Conservation (phyloP, 208 protist species). For the Tritrichomonas musculus region DNA sequence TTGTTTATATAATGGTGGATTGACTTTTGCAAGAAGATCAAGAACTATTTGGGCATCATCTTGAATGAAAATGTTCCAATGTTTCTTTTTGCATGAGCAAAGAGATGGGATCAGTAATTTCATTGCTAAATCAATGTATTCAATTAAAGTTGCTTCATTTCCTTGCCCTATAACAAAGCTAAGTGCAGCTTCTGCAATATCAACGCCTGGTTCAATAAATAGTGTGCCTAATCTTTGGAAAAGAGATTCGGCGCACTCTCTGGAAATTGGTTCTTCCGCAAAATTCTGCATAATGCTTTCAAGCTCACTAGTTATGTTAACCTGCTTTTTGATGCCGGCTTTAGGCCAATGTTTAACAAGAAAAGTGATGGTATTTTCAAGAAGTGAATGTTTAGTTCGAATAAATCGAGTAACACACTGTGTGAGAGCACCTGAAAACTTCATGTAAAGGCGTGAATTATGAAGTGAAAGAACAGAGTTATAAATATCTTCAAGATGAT, state of each 20-base stretch:
- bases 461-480: background rate
- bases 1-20: background rate
- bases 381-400: background rate
- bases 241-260: background rate
- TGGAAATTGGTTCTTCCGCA: background rate
- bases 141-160: background rate
- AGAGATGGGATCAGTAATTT: background rate
- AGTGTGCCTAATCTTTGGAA: background rate
- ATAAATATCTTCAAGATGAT: background rate
- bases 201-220: background rate
- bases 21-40: background rate
- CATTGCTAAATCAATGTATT: background rate
- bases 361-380: background rate
- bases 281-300: background rate
- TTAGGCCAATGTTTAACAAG: background rate
- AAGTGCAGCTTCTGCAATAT: background rate
- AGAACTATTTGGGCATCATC: background rate
- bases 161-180: background rate
- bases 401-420: background rate
- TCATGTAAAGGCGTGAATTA: background rate
- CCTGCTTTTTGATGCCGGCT: background rate
- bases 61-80: background rate
- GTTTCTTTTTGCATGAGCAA: background rate
- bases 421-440: background rate
- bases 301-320: background rate